Percentiles rank a stretch among this genome's conserved stretches.
phyloP scores from a whole-genome alignment of 192 early-diverging fungal genomes.

The Backusella tarrabulga region DNA sequence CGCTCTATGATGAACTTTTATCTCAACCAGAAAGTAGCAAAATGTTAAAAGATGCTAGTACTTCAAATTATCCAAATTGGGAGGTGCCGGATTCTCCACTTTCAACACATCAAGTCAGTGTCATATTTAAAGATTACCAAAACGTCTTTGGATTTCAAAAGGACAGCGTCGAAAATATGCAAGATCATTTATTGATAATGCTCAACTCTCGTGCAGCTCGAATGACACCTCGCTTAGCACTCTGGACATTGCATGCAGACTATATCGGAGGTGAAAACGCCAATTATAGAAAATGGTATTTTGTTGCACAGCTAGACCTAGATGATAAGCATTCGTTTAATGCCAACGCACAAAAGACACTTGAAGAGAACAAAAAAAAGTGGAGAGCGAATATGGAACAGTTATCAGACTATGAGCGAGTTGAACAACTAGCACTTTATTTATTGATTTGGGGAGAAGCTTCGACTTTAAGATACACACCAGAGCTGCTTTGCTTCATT shows the following conservation, averaged over 20 bases:
- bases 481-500: slow-evolving; percentile 64
- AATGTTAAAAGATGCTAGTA: neutral
- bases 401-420: slow-evolving; percentile 58
- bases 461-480: slow-evolving; percentile 59
- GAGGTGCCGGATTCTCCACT: slow-evolving; percentile 6
- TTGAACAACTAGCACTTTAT: slow-evolving; percentile 59
- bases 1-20: neutral
- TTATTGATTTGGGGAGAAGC: slow-evolving; percentile 69
- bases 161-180: slow-evolving; percentile 63
- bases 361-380: slow-evolving; percentile 36
- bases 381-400: slow-evolving; percentile 61
- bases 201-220: slow-evolving; percentile 65
- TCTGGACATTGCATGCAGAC: slow-evolving; percentile 62
- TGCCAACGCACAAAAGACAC: slow-evolving; percentile 1
- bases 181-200: slow-evolving; percentile 62
- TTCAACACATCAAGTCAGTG: slow-evolving; percentile 40
- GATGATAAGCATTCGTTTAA: slow-evolving; percentile 26
- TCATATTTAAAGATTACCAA: slow-evolving; percentile 55
- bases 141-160: slow-evolving; percentile 63
- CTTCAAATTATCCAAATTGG: slow-evolving; percentile 22
- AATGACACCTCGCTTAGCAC: slow-evolving; percentile 59
- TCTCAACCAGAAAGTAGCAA: neutral
- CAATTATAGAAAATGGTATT: slow-evolving; percentile 70
- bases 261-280: slow-evolving; percentile 67
- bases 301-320: slow-evolving; percentile 61